These are phyloP conservation scores for Hymenoscyphus scutula DNA, from an alignment of 2,329 filamentous ascomycete genomes.

Conservation along the genomic window DNA sequence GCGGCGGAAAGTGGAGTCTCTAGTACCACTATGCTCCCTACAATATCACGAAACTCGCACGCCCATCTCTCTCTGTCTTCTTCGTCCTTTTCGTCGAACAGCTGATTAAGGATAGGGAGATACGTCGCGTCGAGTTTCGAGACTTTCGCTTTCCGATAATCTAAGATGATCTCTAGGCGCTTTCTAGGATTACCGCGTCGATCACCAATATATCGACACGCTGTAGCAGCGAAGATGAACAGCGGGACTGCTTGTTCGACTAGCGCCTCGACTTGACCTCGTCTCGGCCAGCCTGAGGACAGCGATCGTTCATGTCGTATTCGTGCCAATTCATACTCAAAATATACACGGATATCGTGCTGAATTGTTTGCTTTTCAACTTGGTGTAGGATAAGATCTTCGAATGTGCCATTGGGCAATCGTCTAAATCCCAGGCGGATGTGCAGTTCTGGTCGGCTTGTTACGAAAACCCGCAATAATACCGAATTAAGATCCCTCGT, in stretches of 20 bases:
- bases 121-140: conserved; percentile 31
- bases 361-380: too few relatives aligned
- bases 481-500: too few relatives aligned
- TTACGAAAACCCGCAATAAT: too few relatives aligned
- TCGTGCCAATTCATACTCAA: conserved; percentile 16
- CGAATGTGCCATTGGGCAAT: too few relatives aligned
- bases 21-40: conserved; percentile 15
- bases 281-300: too few relatives aligned
- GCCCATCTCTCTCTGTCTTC: too few relatives aligned
- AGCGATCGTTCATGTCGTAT: conserved; percentile 20
- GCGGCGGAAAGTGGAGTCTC: too few relatives aligned
- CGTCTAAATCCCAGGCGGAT: too few relatives aligned
- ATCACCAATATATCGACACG: conserved; percentile 27
- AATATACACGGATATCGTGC: conserved; percentile 20
- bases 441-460: too few relatives aligned
- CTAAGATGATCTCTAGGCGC: conserved; percentile 31
- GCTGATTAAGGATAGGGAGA: conserved; percentile 25
- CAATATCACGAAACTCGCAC: conserved; percentile 32
- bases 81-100: conserved; percentile 17
- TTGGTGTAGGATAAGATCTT: too few relatives aligned
- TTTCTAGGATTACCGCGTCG: conserved; percentile 24
- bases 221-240: conserved; percentile 37
- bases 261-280: too few relatives aligned
- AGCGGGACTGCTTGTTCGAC: conserved; percentile 36
- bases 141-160: conserved; percentile 19